These are phyloP conservation scores for Anthracocystis walkeri DNA, from an alignment of 1,284 basidiomycete genomes.

Conservation along the genomic window DNA sequence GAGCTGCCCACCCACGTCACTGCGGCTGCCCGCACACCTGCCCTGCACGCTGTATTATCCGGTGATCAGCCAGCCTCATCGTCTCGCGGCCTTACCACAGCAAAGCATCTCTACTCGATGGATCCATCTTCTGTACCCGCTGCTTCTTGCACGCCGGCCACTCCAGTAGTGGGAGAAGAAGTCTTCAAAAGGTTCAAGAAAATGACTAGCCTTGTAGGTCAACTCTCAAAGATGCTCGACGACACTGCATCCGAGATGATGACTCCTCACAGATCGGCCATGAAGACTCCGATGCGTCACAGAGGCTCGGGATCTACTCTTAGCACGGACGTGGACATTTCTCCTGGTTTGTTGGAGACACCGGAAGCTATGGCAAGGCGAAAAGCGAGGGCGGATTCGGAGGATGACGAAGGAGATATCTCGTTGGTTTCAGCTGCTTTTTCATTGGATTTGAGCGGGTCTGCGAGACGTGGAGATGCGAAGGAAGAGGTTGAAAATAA, in stretches of 20 bases:
- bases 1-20: not conserved
- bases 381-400: not conserved
- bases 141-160: not conserved
- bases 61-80: constrained; percentile 4
- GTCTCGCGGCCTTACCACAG: not conserved
- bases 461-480: not conserved
- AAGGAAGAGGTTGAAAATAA: not conserved
- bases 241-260: constrained; percentile 40
- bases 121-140: too few relatives aligned
- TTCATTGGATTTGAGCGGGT: constrained; percentile 32
- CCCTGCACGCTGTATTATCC: constrained; percentile 16
- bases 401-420: constrained; percentile 9
- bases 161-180: constrained; percentile 12
- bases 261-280: constrained; percentile 2
- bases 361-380: constrained; percentile 7
- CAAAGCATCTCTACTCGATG: constrained; percentile 3
- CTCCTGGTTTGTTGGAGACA: constrained; percentile 27
- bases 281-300: constrained; percentile 20
- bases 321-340: constrained; percentile 26
- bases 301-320: constrained; percentile 1
- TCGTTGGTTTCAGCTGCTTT: constrained; percentile 39
- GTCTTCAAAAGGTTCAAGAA: constrained; percentile 35
- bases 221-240: constrained; percentile 48
- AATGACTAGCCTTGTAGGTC: constrained; percentile 34
- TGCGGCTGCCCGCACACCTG: not conserved